phyloP scores from a whole-genome alignment of 2,329 filamentous ascomycete species.

The Fusarium sp. region DNA sequence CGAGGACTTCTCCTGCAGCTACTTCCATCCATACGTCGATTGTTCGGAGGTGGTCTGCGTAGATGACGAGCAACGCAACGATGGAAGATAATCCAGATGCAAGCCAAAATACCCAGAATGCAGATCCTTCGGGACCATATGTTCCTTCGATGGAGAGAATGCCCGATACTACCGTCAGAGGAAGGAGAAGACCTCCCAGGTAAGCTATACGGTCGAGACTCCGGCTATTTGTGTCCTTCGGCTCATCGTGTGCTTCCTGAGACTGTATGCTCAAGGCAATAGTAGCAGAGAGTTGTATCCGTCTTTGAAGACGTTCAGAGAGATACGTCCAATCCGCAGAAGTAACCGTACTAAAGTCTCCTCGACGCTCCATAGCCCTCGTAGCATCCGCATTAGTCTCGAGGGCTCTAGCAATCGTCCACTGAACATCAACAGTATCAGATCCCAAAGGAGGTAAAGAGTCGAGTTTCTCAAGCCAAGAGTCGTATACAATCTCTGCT shows the following conservation, averaged over 20 bases:
- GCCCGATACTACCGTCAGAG: constrained; percentile 61
- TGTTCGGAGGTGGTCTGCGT: constrained; percentile 61
- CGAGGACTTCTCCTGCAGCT: constrained; percentile 42
- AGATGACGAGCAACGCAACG: constrained; percentile 58
- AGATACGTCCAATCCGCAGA: constrained; percentile 41
- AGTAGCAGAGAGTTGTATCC: constrained; percentile 36
- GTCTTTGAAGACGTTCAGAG: constrained; percentile 38
- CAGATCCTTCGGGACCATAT: constrained; percentile 55
- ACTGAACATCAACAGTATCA: constrained; percentile 30
- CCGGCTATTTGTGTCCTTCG: constrained; percentile 52
- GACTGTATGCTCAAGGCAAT: constrained; percentile 14
- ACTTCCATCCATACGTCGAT: constrained; percentile 62
- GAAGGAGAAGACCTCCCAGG: constrained; percentile 62
- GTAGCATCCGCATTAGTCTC: constrained; percentile 44
- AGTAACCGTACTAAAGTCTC: constrained; percentile 23
- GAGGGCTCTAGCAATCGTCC: constrained; percentile 38
- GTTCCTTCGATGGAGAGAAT: constrained; percentile 61
- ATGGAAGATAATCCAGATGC: constrained; percentile 54
- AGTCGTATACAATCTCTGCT: constrained; percentile 42
- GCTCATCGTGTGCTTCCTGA: constrained; percentile 13
- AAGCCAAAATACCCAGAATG: constrained; percentile 65
- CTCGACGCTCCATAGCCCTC: constrained; percentile 34
- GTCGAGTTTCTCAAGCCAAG: constrained; percentile 44
- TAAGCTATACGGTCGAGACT: constrained; percentile 62
- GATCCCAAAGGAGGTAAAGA: constrained; percentile 30